Base-by-base conservation (phyloP, 148 eudicot genomes). In the Rhododendron simsii region DNA sequence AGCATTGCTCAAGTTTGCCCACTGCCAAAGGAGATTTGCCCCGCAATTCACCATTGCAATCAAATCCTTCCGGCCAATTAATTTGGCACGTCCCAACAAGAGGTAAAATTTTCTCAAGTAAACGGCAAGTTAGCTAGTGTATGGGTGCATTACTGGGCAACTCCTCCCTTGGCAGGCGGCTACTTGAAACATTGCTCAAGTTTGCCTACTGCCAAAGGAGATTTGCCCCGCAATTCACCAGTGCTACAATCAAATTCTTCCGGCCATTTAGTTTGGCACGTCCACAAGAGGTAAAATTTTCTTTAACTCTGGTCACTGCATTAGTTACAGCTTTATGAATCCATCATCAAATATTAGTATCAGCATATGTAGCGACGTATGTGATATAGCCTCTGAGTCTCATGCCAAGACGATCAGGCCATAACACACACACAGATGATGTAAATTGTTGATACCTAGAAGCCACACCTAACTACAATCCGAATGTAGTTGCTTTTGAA, bases 91-190 rank as follows among this genome's bases (percentile, higher is more conserved):
- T 5, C 23, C 59, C 5, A 69, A 8, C 4, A 45, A 44, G 12
- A 16, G 35, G 85, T 48, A 65, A 47, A 39, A 10, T 4, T 28
- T 59, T 53, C n/a, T 30, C 21, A 21, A 20, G 61, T 3, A 51
- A 55, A 55, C 61, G 1, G 21, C 3, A 18, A 16, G n/a, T n/a
- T 6, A 28, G 39, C 30, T 1, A 55, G 61, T 78, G 89, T 48
- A 59, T 77, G 83, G 77, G 76, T 90, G 89, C 86, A 92, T 92
- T 90, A 87, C 90, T 39, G 95, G 92, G 93, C 90, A 90, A 92
- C 23, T 82, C 88, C 90, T 92, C 59, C 87, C n/a, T 88, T 85
- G 77, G 81, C 89, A 85, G 85, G 76, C 5, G 10, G 82, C 85
- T 8, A 53, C 75, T 82, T 39, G 4, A 20, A n/a, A 28, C 18